Conservation (phyloP, 805 yeast species). For the Lipomyces chichibuensis region DNA sequence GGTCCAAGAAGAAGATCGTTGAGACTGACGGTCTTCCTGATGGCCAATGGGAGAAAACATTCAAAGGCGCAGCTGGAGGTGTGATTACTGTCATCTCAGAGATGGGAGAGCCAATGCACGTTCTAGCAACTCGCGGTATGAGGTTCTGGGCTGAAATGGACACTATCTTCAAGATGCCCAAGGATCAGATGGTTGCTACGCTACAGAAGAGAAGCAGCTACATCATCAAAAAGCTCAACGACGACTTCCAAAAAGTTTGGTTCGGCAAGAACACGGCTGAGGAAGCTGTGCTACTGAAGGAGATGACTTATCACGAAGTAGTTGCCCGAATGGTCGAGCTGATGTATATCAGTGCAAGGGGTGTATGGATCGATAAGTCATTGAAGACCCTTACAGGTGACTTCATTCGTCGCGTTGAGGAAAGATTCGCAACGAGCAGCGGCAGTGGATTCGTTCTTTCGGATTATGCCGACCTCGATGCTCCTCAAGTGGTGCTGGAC, state of each 20-base stretch:
- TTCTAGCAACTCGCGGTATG: conserved; percentile 97
- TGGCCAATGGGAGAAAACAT: conserved; percentile 87
- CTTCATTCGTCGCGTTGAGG: conserved; percentile 92
- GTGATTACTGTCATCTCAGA: conserved; percentile 93
- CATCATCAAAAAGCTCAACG: conserved; percentile 81
- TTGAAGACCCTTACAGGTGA: conserved; percentile 85
- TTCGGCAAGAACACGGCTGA: conserved; percentile 74
- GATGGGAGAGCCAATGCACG: conserved; percentile 99
- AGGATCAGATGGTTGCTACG: conserved; percentile 74
- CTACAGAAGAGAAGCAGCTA: conserved; percentile 80
- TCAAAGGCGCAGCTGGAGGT: conserved; percentile 96
- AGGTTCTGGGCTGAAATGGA: conserved; percentile 86
- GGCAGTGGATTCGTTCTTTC: conserved; percentile 66
- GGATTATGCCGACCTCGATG: conserved; percentile 65
- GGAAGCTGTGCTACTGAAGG: conserved; percentile 86
- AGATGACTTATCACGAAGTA: conserved; percentile 94
- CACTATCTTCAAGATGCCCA: conserved; percentile 88
- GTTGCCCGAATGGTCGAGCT: conserved; percentile 84
- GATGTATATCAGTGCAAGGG: conserved; percentile 75
- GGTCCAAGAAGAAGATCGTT: conserved; percentile 89
- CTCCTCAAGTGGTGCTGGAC: conserved; percentile 65
- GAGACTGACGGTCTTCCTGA: conserved; percentile 89
- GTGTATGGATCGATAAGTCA: conserved; percentile 85
- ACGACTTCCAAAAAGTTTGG: conserved; percentile 98
- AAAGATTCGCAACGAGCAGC: conserved; percentile 71